These are phyloP conservation scores for Penicillium psychrofluorescens DNA, from an alignment of 495 filamentous ascomycete species.

Conservation along the genomic window DNA sequence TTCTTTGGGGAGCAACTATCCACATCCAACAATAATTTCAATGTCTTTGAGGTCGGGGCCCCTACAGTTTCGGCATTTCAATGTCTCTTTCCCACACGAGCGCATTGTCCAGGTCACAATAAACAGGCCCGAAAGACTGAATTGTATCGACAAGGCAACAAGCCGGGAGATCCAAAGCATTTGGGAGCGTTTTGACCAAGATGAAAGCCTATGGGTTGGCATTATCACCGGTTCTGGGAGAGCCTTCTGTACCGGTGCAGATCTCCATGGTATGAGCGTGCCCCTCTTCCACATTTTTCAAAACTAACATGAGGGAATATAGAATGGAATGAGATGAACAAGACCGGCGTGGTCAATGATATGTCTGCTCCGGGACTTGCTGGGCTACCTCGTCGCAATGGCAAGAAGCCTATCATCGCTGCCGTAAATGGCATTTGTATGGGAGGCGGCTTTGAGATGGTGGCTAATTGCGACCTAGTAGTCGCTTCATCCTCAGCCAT, in stretches of 20 bases:
- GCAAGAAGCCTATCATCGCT: constrained; percentile 49
- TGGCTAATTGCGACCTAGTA: constrained; percentile 57
- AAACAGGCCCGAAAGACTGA: constrained; percentile 38
- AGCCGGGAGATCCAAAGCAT: constrained; percentile 42
- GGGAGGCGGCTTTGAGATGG: constrained; percentile 64
- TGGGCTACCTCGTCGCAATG: constrained; percentile 24
- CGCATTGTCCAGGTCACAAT: constrained; percentile 37
- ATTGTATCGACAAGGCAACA: constrained; percentile 38
- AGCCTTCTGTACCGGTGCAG: constrained; percentile 52
- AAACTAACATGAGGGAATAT: background rate
- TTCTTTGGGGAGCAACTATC: no score
- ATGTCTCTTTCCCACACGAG: constrained; percentile 35
- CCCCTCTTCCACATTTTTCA: background rate
- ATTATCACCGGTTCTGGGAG: constrained; percentile 50
- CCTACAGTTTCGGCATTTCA: constrained; percentile 17
- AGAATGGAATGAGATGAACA: constrained; percentile 36
- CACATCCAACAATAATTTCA: no score
- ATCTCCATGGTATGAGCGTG: constrained; percentile 31
- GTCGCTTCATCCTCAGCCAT: constrained; percentile 43
- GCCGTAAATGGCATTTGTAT: constrained; percentile 59
- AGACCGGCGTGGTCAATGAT: constrained; percentile 1
- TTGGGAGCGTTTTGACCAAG: constrained; percentile 45
- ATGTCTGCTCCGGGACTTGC: background rate
- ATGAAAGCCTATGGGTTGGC: constrained; percentile 43
- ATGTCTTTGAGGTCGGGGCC: constrained; percentile 18